These are phyloP conservation scores for Rhizopogon vulgaris DNA, from an alignment of 768 basidiomycete genomes.

Conservation along the genomic window DNA sequence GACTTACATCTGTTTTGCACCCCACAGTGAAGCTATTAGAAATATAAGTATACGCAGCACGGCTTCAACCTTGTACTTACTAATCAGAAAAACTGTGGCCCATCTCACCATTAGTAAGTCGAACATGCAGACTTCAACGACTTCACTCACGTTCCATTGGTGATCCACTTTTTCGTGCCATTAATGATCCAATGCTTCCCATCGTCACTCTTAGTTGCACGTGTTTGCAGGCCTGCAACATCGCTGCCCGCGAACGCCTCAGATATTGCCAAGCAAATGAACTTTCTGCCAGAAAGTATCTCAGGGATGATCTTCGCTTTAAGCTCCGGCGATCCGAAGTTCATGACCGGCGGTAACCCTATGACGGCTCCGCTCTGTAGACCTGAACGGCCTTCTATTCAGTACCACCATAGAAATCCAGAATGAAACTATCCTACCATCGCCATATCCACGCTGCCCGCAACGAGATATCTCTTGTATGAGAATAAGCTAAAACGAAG, in stretches of 20 bases:
- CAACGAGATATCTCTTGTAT: conserved; percentile 72
- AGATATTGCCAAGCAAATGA: conserved; percentile 81
- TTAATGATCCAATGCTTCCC: conserved; percentile 83
- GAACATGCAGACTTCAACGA: neutral
- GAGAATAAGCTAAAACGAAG: conserved; percentile 51
- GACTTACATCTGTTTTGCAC: conserved; percentile 52
- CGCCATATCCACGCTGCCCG: conserved; percentile 72
- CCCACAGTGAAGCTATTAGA: conserved; percentile 57
- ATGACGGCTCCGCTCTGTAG: conserved; percentile 73
- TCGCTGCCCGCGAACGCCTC: conserved; percentile 88
- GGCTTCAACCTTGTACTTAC: conserved; percentile 27
- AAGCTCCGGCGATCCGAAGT: conserved; percentile 67
- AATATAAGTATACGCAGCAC: conserved; percentile 15
- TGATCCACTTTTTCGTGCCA: conserved; percentile 83
- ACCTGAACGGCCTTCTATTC: conserved; percentile 19
- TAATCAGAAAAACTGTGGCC: conserved; percentile 28
- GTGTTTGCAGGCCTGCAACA: conserved; percentile 73
- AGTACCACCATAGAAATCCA: neutral
- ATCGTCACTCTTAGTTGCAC: conserved; percentile 73
- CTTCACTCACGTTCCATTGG: conserved; percentile 54
- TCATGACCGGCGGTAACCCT: conserved; percentile 78
- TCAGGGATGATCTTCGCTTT: conserved; percentile 55
- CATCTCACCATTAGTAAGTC: neutral
- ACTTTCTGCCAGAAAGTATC: conserved; percentile 70
- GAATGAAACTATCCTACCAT: conserved; percentile 39